phyloP scores from a whole-genome alignment of 163 green algal genomes.

The Scenedesmus sp. region DNA sequence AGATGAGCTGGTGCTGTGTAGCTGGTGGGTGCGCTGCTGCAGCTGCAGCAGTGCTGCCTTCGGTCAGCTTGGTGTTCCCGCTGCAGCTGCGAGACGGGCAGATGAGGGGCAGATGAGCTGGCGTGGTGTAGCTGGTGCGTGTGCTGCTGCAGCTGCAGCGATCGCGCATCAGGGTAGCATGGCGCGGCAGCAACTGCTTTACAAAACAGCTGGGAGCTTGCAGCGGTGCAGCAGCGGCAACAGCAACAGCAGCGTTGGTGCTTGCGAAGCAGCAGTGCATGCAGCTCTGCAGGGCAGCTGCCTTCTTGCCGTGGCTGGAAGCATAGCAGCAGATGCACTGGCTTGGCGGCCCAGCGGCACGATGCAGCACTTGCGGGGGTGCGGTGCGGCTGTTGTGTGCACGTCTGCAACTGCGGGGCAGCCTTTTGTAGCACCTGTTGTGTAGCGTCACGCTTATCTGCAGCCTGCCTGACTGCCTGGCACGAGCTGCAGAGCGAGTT shows the following conservation, averaged over 20 bases:
- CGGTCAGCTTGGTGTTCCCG: background rate
- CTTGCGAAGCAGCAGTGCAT: background rate
- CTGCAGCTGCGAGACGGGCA: background rate
- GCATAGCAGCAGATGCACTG: background rate
- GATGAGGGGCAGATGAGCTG: background rate
- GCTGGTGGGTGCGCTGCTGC: background rate
- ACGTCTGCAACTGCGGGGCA: too few species aligned
- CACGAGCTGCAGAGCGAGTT: too few species aligned
- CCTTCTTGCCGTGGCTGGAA: too few species aligned
- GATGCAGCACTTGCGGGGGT: background rate
- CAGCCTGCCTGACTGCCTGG: too few species aligned
- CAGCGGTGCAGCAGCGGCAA: background rate
- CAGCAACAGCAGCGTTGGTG: background rate
- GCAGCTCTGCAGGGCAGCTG: too few species aligned
- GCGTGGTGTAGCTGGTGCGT: background rate
- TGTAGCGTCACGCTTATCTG: too few species aligned
- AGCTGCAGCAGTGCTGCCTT: background rate
- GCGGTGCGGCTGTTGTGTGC: too few species aligned
- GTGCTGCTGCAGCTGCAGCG: background rate
- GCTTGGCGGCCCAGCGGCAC: too few species aligned
- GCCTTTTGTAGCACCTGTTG: too few species aligned
- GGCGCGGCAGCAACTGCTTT: background rate
- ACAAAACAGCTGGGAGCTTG: background rate
- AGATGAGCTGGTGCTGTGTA: background rate
- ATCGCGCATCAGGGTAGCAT: background rate